Evolutionary conservation across 768 basidiomycete species (phyloP).

Genomic region (Terana coerulea): DNA sequence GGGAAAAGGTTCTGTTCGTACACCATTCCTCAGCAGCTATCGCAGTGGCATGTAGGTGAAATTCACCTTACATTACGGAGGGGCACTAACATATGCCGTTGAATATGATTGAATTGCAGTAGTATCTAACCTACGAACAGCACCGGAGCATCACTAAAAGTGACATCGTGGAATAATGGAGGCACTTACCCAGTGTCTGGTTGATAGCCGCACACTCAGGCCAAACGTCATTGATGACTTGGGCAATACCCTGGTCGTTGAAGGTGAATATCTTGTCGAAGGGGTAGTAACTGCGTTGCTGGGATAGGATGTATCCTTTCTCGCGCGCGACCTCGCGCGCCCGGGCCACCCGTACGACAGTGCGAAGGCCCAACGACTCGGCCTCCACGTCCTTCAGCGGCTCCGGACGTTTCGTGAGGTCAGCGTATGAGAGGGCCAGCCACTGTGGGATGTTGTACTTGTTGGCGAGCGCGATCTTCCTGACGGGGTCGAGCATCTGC

Average conservation of each 20-base stretch:
- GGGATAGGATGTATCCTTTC: conserved; percentile 2
- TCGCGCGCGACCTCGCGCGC: conserved; percentile 23
- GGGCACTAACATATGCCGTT: not conserved
- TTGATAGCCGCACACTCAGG: conserved; percentile 6
- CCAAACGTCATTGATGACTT: conserved; percentile 8
- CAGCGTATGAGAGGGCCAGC: conserved; percentile 23
- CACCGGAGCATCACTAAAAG: not conserved
- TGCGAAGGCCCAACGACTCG: conserved; percentile 20
- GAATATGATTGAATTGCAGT: not conserved
- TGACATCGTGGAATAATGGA: not conserved
- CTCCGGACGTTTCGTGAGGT: conserved; percentile 18
- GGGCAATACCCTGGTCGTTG: conserved; percentile 8
- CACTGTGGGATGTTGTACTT: conserved; percentile 15
- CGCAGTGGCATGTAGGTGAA: not conserved
- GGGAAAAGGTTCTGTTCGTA: too few relatives aligned
- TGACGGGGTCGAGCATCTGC: conserved; percentile 25
- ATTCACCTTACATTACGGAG: not conserved
- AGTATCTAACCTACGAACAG: not conserved
- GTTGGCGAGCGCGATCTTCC: conserved; percentile 16
- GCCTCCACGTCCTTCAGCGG: conserved; percentile 24
- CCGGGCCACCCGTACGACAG: conserved; percentile 19
- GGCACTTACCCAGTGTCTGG: not conserved
- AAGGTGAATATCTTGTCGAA: conserved; percentile 8
- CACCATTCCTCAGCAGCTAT: not conserved
- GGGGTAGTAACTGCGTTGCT: conserved; percentile 4